Conservation (phyloP, 805 yeast species). For the Sugiyamaella valdiviana region DNA sequence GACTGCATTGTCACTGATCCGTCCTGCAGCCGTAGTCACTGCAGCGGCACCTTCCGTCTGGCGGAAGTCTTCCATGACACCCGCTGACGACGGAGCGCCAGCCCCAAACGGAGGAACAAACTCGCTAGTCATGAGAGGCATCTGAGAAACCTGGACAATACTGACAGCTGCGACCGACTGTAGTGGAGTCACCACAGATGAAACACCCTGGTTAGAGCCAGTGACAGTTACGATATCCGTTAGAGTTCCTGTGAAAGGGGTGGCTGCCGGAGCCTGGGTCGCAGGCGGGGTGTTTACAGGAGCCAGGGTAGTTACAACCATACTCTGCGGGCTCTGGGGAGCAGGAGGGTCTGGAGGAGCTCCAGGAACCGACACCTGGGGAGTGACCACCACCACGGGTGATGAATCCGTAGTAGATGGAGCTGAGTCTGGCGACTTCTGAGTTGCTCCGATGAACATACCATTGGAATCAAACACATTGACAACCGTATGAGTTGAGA, state of each 20-base stretch:
- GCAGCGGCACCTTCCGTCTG: too few species aligned
- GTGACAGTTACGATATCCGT: not conserved
- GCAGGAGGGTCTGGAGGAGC: not conserved
- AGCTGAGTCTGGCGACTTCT: not conserved
- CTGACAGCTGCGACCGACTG: not conserved
- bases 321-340: not conserved
- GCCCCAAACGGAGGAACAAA: not conserved
- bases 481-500: not conserved
- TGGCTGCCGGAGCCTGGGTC: not conserved
- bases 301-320: not conserved
- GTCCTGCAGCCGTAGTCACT: not conserved
- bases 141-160: not conserved
- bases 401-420: not conserved
- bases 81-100: too few species aligned
- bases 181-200: not conserved
- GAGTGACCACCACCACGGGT: not conserved
- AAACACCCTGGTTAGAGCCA: not conserved
- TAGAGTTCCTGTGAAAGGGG: not conserved
- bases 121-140: not conserved
- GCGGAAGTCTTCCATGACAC: too few species aligned
- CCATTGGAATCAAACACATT: not conserved
- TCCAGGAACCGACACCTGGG: constrained; percentile 1
- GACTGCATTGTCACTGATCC: not conserved
- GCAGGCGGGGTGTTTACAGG: not conserved
- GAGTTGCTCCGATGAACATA: not conserved